A percentile compares a stretch with the other conserved stretches of the same genome.
These are phyloP conservation scores for Leccinum olivaceopallidum DNA, from an alignment of 768 basidiomycete species.

Conservation along the genomic window DNA sequence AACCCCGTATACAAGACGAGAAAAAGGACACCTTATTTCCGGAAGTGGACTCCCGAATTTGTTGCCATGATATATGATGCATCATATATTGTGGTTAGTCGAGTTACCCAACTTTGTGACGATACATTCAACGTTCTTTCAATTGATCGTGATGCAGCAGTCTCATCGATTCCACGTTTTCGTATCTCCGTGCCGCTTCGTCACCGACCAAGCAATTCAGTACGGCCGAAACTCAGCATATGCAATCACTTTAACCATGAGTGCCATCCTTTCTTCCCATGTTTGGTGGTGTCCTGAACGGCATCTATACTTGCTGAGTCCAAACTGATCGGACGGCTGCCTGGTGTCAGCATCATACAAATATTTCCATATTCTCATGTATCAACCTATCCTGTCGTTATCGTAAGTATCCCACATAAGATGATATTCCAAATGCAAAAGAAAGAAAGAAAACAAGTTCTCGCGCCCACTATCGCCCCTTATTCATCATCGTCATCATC, in stretches of 20 bases:
- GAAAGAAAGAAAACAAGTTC: neutral
- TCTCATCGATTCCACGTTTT: neutral
- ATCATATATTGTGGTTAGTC: neutral
- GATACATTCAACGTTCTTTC: neutral
- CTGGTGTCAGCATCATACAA: neutral
- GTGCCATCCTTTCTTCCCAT: neutral
- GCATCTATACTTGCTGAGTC: neutral
- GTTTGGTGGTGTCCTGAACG: neutral
- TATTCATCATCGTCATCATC: slow-evolving; percentile 55
- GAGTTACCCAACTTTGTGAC: neutral
- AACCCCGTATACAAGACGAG: no score
- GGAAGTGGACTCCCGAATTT: neutral
- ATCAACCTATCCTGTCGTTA: neutral
- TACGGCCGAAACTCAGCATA: neutral
- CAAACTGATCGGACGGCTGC: neutral
- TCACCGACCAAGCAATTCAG: neutral
- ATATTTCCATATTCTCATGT: neutral
- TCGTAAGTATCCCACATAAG: neutral
- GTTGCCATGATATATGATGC: neutral
- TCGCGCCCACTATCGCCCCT: neutral
- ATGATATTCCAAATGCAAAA: neutral
- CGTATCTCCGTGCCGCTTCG: neutral
- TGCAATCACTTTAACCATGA: neutral
- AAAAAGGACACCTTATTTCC: neutral
- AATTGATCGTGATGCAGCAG: neutral